Percentiles rank a stretch among this genome's conserved stretches.
Evolutionary conservation across 2,329 filamentous ascomycete genomes (phyloP).

Genomic region (Beauveria pseudobassiana): DNA sequence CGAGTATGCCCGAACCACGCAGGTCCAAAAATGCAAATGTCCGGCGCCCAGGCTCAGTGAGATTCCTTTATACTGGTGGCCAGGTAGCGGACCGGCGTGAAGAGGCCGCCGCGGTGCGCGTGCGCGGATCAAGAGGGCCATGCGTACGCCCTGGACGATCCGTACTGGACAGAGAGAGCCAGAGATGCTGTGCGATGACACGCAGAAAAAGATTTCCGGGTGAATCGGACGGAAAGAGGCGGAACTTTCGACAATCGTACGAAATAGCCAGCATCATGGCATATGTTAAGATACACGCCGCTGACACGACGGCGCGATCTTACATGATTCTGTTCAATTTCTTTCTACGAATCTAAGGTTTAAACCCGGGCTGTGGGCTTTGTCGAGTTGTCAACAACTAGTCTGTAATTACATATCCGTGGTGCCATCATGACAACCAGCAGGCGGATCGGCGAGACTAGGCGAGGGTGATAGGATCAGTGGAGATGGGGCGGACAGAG

Average conservation of each 20-base stretch:
- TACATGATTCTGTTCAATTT: not conserved
- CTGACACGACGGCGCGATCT: not conserved
- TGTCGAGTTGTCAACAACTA: not conserved
- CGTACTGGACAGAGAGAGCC: not conserved
- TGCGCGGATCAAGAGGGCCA: not conserved
- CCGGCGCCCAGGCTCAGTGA: too few species aligned
- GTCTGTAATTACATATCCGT: not conserved
- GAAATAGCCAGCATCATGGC: too few species aligned
- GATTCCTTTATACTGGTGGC: too few species aligned
- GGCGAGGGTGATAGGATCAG: not conserved
- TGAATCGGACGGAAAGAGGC: not conserved
- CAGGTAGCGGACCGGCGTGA: too few species aligned
- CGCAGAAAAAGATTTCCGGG: constrained; percentile 13
- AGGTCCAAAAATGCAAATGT: too few species aligned
- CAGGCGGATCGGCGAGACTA: not conserved
- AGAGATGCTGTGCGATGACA: constrained; percentile 16
- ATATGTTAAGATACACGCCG: too few species aligned
- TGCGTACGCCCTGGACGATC: too few species aligned
- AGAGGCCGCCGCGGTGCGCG: too few species aligned
- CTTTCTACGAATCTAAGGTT: too few species aligned
- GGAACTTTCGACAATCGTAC: not conserved
- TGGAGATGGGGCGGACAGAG: not conserved
- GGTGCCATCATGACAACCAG: not conserved
- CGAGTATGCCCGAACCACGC: too few species aligned
- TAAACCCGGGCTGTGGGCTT: not conserved